Evolutionary conservation across 345 rosid species (phyloP).

Genomic region (Brassica carinata): DNA sequence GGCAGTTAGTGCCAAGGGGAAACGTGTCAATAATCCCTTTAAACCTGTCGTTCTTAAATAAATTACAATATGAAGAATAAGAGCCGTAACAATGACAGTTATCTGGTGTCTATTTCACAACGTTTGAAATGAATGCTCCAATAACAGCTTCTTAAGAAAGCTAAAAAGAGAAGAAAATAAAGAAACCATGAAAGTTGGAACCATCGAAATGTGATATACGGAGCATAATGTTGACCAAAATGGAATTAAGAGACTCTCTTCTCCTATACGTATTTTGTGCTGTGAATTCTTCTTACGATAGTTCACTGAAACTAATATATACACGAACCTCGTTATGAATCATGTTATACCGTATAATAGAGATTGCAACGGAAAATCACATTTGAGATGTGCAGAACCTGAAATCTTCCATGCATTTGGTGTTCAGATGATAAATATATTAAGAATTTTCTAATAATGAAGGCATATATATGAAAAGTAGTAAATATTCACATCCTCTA

Average conservation of each 20-base stretch:
- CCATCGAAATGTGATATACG: not conserved
- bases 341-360: not conserved
- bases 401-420: not conserved
- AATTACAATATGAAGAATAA: not conserved
- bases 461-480: not conserved
- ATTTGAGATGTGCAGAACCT: not conserved
- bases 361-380: not conserved
- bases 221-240: not conserved
- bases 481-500: not conserved
- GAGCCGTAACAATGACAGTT: conserved; percentile 25
- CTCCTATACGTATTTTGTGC: not conserved
- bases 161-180: not conserved
- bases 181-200: not conserved
- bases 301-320: not conserved
- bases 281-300: not conserved
- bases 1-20: not conserved
- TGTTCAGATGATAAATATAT: not conserved
- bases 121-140: conserved; percentile 1
- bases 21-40: not conserved
- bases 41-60: conserved; percentile 2
- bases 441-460: not conserved
- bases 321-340: not conserved
- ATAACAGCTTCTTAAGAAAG: not conserved
- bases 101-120: conserved; percentile 5
- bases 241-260: not conserved